These are phyloP conservation scores for Pyrenochaeta sp. DNA, from an alignment of 2,329 filamentous ascomycete species.

Conservation along the genomic window DNA sequence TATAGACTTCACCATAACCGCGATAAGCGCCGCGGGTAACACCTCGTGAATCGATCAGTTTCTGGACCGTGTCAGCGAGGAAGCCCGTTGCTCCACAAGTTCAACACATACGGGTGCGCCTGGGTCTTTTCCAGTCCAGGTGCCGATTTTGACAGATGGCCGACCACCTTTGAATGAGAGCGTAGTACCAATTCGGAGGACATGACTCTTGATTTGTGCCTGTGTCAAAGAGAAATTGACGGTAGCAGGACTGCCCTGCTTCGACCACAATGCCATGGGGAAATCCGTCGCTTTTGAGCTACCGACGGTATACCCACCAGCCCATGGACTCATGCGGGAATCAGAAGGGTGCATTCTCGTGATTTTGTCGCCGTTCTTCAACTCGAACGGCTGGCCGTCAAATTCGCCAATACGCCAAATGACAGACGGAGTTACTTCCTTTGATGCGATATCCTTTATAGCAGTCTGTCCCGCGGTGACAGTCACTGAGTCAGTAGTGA, in stretches of 20 bases:
- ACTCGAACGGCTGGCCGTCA: conserved; percentile 32
- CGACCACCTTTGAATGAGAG: conserved; percentile 32
- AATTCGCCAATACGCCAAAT: conserved; percentile 35
- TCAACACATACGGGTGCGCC: conserved; percentile 28
- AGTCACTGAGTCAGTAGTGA: conserved; percentile 26
- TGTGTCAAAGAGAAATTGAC: conserved; percentile 27
- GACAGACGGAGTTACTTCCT: conserved; percentile 18
- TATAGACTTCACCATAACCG: conserved; percentile 32
- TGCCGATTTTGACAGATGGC: conserved; percentile 31
- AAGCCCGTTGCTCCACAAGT: neutral
- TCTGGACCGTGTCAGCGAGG: conserved; percentile 8
- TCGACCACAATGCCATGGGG: conserved; percentile 33
- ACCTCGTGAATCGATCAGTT: conserved; percentile 31
- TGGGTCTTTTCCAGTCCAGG: conserved; percentile 31
- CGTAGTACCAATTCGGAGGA: conserved; percentile 32
- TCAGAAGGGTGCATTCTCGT: conserved; percentile 35
- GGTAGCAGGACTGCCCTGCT: conserved; percentile 22
- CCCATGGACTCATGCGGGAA: conserved; percentile 27
- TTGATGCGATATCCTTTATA: conserved; percentile 29
- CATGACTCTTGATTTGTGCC: conserved; percentile 29
- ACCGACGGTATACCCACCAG: conserved; percentile 23
- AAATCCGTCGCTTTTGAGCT: conserved; percentile 27
- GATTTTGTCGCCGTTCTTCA: conserved; percentile 37
- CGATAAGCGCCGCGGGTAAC: conserved; percentile 34
- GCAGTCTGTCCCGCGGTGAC: conserved; percentile 26